Base-by-base conservation (phyloP, 495 filamentous ascomycete species). In the Haplographium delicatum region DNA sequence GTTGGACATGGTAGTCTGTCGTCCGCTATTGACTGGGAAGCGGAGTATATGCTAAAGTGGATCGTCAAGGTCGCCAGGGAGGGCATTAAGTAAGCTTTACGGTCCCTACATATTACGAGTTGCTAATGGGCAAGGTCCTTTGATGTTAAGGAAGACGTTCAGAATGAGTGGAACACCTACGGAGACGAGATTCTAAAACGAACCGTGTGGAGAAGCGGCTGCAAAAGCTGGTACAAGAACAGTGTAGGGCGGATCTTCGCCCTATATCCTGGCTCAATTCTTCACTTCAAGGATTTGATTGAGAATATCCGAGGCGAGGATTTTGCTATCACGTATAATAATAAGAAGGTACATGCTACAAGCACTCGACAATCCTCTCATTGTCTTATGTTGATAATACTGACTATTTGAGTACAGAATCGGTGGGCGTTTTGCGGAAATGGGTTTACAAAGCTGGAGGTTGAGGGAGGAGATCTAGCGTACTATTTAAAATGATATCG, bases 181-280 rank as follows among this genome's bases (percentile, higher is more conserved):
- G 72, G 70, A 28, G 81, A 84, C 60, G 66, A 70, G 8, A 83
- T 82, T 62, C 83, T 83, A 57, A 66, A 67, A 4, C 69, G 68
- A 18, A 84, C 80, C 3, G 82, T 85, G 3, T 71, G 80, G 62
- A 72, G 8, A 4, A 10, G 11, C 11, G 8, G 10, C 8, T 47
- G 44, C 26, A 47, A 27, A 16, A 38, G 34, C 19, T 38, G 34
- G 34, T 38, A 38, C 34, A 44, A 44, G 41, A 6, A 13, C 7
- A 16, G 15, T 5, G 15, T n/a, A n/a, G 34, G 34, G 6, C 6
- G 34, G 5, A 16, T 38, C 10, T n/a, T 16, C 10, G 34, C 34
- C 6, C 34, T 38, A 5, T 38, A n/a, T 16, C 10, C 10, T 5
- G 34, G 34, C 6, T n/a, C 7, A 5, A 16, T 5, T 16, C 5